phyloP scores from a whole-genome alignment of 2,329 filamentous ascomycete species.

The Corinectria fuckeliana region DNA sequence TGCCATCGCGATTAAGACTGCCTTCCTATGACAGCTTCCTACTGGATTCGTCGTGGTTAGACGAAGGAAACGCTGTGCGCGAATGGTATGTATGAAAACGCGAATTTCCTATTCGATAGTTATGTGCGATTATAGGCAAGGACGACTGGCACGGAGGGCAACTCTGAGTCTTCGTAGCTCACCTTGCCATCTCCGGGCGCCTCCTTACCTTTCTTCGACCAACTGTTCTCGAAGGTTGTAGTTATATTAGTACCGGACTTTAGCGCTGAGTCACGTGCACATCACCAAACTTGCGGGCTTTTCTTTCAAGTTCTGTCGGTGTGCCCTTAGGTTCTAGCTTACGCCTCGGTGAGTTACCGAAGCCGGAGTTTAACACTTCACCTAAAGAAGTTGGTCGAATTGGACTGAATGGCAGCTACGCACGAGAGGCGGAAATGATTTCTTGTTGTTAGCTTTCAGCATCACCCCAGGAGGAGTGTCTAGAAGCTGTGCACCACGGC shows the following conservation, averaged over 20 bases:
- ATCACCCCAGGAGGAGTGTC: background rate
- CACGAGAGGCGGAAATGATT: too few species aligned
- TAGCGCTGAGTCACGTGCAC: background rate
- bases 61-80: too few species aligned
- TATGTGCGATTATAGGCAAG: too few species aligned
- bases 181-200: background rate
- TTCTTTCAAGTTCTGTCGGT: background rate
- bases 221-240: background rate
- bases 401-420: background rate
- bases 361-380: background rate
- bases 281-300: background rate
- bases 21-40: too few species aligned
- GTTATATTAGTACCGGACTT: background rate
- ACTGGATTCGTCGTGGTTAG: too few species aligned
- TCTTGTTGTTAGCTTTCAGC: too few species aligned
- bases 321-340: slow-evolving; percentile 4
- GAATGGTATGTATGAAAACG: too few species aligned
- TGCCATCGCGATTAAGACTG: too few species aligned
- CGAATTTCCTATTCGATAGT: too few species aligned
- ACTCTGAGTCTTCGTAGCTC: background rate
- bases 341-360: background rate
- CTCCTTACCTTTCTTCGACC: background rate
- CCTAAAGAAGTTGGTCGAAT: too few species aligned
- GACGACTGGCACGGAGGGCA: background rate
- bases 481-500: background rate